Base-by-base conservation (phyloP, 192 early-diverging fungal genomes). In the Lobulomyces angularis region DNA sequence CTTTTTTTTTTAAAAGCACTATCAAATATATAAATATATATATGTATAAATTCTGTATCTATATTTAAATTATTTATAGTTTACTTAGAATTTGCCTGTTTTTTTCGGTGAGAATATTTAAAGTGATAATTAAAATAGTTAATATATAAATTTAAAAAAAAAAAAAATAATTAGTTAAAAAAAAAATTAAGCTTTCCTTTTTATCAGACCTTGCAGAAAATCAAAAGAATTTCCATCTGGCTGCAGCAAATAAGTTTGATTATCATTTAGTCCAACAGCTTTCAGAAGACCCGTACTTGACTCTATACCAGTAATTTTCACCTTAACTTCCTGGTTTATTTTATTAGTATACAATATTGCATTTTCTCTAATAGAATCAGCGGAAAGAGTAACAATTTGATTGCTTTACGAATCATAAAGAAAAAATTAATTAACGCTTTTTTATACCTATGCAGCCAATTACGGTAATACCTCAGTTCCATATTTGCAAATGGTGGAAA, bases 201-300 rank as follows among this genome's bases (percentile, higher is more conserved):
- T 74, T 50, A 98, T 88, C 32, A 98, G 51, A 0, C 86, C 86
- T 41, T 83, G 79, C 53, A 95, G 71, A 87, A 98, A 94, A 56
- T 98, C 94, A 59, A 98, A 98, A 24, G 77, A 82, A 57, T 95
- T 98, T 5, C 94, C 94, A 47, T 92, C 94, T 3, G 94, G 94
- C 59, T 93, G 87, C 26, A 97, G 56, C n/a, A 71, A 66, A 42
- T 77, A 76, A 20, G 71, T 60, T 14, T 67, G 54, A 7, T 56
- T 62, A 12, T 24, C 26, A 23, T 46, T 25, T 20, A 55, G 45
- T 12, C 79, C 72, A 46, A 74, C 65, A 1, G 83, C 84, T 36
- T 67, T 65, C 24, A 95, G 43, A 43, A 91, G 58, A 5, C 90
- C 90, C 39, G 68, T 75, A 20, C 68, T 67, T 8, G 59, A 48